Evolutionary conservation across 441 rosid species (phyloP).

Genomic region (Euphorbia schlechtendalii): DNA sequence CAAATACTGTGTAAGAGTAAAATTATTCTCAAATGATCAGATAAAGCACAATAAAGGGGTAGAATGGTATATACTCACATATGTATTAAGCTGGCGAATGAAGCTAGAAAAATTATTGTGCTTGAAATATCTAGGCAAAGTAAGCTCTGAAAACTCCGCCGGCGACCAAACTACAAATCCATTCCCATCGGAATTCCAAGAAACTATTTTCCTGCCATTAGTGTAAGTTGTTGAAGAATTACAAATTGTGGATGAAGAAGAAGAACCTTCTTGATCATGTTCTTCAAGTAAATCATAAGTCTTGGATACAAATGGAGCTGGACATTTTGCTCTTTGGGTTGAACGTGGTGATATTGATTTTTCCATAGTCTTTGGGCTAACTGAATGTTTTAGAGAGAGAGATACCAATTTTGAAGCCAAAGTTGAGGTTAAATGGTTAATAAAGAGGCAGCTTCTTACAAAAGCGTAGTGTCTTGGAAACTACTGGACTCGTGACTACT

Average conservation of each 20-base stretch:
- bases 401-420: too few relatives aligned
- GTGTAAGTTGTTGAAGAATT: too few relatives aligned
- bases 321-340: constrained; percentile 24
- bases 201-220: constrained; percentile 25
- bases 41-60: too few relatives aligned
- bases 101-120: constrained; percentile 82
- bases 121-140: constrained; percentile 61
- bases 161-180: constrained; percentile 60
- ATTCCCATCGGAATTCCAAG: constrained; percentile 51
- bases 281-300: constrained; percentile 50
- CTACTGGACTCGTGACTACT: constrained; percentile 17
- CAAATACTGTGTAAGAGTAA: too few relatives aligned
- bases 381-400: background rate
- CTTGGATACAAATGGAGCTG: constrained; percentile 48
- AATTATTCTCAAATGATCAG: too few relatives aligned
- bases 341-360: background rate
- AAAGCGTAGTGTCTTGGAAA: constrained; percentile 10
- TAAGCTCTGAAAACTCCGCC: constrained; percentile 44
- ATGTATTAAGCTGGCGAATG: constrained; percentile 78
- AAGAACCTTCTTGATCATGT: constrained; percentile 20
- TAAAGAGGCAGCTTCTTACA: constrained; percentile 14
- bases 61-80: constrained; percentile 34
- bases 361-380: constrained; percentile 14
- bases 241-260: too few relatives aligned
- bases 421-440: too few relatives aligned